Base-by-base conservation (phyloP, 306 rosid species). In the Pyrus communis region DNA sequence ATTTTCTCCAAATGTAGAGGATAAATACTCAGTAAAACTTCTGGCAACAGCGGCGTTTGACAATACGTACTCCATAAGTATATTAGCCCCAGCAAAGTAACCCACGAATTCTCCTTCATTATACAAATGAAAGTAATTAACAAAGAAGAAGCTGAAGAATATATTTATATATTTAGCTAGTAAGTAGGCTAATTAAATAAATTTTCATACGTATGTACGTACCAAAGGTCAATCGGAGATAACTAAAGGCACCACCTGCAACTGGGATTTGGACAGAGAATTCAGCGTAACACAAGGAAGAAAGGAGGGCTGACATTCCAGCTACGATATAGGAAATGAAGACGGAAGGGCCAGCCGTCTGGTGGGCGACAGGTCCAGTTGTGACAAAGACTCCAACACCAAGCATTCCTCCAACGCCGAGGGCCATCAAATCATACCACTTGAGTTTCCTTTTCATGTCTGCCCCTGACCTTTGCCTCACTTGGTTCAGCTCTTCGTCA, bases 201-300 rank as follows among this genome's bases (percentile, higher is more conserved):
- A 15, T 51, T 18, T 17, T 17, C 21, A 15, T 5, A 51, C 55
- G 21, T 51, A 51, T 51, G 55, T 23, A 61, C 65, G 59, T 87
- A 94, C 98, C 98, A 67, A 94, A 92, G 49, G 97, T 94, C 67
- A 92, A 67, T 82, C 98, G 86, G 62, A 94, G 80, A 69, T 94
- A 94, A 75, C 98, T 92, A 82, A 94, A 94, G 75, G 98, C 98
- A 67, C 97, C 98, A 25, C 98, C 98, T 14, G 98, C 98, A 43
- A 89, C 98, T 0, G 98, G 94, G 54, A 94, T 87, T 79, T 94
- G 96, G 74, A 94, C 96, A 7, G 98, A 86, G 78, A 94, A 94
- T 69, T 94, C 98, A 58, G 97, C 86, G 84, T 94, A 94, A 76
- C 98, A 94, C 73, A 92, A 52, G 73, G 98, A 92, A 65, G 97